A percentile compares a stretch with the other conserved stretches of the same genome.
Evolutionary conservation across 1,284 basidiomycete genomes (phyloP).

Genomic region (Tremellales sp.): DNA sequence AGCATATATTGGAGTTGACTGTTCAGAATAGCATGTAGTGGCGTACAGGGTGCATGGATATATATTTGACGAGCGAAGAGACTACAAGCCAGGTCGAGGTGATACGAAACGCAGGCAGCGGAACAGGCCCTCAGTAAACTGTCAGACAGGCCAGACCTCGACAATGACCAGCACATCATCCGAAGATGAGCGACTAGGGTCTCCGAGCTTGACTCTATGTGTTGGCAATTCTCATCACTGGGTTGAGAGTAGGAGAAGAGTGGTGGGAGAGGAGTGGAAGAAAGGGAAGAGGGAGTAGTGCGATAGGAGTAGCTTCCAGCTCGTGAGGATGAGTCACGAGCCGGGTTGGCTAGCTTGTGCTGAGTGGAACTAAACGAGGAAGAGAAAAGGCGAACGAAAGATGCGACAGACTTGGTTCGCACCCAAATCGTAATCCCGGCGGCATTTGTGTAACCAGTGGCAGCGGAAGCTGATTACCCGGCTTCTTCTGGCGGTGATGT

Average conservation of each 20-base stretch:
- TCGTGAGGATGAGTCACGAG: too few species aligned
- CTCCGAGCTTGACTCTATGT: constrained; percentile 49
- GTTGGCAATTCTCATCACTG: constrained; percentile 47
- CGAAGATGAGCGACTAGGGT: constrained; percentile 31
- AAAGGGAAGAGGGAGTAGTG: constrained; percentile 1
- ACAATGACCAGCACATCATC: constrained; percentile 32
- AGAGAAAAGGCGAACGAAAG: too few species aligned
- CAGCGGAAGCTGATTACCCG: too few species aligned
- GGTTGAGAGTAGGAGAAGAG: constrained; percentile 4
- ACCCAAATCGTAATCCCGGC: too few species aligned
- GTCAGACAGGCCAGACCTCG: constrained; percentile 44
- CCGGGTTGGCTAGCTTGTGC: too few species aligned
- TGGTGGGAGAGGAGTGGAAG: background rate
- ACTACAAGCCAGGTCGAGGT: background rate
- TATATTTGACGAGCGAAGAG: too few species aligned
- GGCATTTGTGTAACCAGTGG: too few species aligned
- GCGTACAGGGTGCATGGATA: background rate
- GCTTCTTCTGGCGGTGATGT: too few species aligned
- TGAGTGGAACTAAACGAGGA: too few species aligned
- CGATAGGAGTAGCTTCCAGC: too few species aligned
- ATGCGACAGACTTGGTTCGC: too few species aligned
- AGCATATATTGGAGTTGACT: background rate
- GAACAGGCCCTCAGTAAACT: constrained; percentile 33
- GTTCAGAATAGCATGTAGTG: background rate
- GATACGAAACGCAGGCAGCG: background rate